Conservation (phyloP, 2,329 filamentous ascomycete species). For the Sclerotinia borealis region DNA sequence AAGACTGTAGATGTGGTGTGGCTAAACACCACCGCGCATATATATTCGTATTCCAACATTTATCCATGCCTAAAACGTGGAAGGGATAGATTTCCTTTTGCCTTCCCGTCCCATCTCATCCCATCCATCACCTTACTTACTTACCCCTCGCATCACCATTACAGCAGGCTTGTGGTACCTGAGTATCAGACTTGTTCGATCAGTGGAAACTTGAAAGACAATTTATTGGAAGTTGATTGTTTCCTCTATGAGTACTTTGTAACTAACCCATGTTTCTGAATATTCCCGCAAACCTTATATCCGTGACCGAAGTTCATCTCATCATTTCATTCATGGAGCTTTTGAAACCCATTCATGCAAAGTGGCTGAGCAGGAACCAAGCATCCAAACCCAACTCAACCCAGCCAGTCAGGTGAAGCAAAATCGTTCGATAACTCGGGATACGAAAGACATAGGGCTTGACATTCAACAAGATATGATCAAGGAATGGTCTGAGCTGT, state of each 20-base stretch:
- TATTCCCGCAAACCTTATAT: neutral
- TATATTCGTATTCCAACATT: neutral
- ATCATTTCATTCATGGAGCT: too few species aligned
- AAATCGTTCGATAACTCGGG: neutral
- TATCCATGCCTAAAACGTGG: constrained; percentile 6
- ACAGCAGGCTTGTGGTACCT: constrained; percentile 3
- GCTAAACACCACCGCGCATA: neutral
- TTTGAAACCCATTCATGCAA: neutral
- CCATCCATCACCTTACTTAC: neutral
- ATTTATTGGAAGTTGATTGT: neutral
- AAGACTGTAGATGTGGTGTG: constrained; percentile 2
- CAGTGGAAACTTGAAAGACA: too few species aligned
- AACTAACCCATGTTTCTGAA: neutral
- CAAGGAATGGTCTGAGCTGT: neutral
- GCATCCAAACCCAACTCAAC: neutral
- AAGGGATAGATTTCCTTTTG: neutral
- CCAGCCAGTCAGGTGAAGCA: too few species aligned
- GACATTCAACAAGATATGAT: constrained; percentile 5
- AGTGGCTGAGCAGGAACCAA: constrained; percentile 1
- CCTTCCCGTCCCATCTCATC: neutral
- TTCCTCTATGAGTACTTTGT: too few species aligned
- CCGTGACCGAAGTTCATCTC: constrained; percentile 2
- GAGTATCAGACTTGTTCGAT: too few species aligned
- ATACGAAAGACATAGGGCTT: constrained; percentile 6
- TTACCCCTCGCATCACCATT: neutral